These are phyloP conservation scores for Capillidium heterosporum DNA, from an alignment of 371 early-diverging fungal genomes.

Conservation along the genomic window DNA sequence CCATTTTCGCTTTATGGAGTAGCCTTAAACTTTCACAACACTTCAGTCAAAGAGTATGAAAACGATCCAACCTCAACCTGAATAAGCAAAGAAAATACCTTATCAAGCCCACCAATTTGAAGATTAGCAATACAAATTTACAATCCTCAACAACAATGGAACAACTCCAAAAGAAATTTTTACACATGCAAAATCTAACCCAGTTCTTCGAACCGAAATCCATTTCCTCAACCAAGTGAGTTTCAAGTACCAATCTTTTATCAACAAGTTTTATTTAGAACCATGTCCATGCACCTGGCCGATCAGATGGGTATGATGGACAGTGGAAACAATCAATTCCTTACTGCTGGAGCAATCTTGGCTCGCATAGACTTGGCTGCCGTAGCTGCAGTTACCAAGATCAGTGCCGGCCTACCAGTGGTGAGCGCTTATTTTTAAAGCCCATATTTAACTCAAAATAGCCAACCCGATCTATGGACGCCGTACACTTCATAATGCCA, in stretches of 20 bases:
- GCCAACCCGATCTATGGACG: conserved; percentile 34
- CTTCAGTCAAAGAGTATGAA: too few relatives aligned
- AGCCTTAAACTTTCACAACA: too few relatives aligned
- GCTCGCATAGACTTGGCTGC: conserved; percentile 1
- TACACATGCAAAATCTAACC: too few relatives aligned
- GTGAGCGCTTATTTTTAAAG: neutral
- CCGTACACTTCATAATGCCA: conserved; percentile 43
- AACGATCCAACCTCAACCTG: too few relatives aligned
- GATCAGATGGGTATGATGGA: neutral
- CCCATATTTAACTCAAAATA: neutral
- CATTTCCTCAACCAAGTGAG: neutral
- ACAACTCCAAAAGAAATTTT: too few relatives aligned
- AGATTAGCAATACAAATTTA: too few relatives aligned
- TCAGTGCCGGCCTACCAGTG: neutral
- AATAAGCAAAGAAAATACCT: too few relatives aligned
- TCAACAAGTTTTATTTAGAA: neutral
- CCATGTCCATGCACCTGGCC: neutral
- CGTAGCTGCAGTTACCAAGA: neutral
- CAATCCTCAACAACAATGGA: too few relatives aligned
- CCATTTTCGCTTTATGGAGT: too few relatives aligned
- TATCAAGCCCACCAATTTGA: too few relatives aligned
- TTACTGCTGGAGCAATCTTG: neutral
- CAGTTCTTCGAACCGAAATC: conserved; percentile 1
- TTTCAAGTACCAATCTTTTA: neutral
- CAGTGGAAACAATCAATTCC: neutral